These are phyloP conservation scores for Phaeosphaeria sp. DNA, from an alignment of 2,329 filamentous ascomycete genomes.

Conservation along the genomic window DNA sequence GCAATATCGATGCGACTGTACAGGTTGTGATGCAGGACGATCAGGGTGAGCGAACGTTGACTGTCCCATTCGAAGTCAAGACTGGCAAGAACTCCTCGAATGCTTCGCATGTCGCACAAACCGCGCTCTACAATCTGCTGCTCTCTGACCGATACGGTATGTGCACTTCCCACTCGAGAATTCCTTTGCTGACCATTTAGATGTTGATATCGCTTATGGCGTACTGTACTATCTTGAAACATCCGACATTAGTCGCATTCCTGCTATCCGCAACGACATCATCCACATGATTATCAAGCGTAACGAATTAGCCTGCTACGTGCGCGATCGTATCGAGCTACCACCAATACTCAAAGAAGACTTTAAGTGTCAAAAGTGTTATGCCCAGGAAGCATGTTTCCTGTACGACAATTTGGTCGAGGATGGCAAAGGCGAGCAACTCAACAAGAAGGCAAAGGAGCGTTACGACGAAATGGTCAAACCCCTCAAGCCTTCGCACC, in stretches of 20 bases:
- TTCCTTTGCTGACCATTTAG: constrained; percentile 49
- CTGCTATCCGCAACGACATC: constrained; percentile 84
- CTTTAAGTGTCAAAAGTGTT: constrained; percentile 84
- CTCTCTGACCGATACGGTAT: constrained; percentile 86
- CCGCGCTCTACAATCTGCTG: constrained; percentile 89
- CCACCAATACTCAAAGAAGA: constrained; percentile 86
- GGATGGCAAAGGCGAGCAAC: constrained; percentile 79
- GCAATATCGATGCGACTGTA: constrained; percentile 96
- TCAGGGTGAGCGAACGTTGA: constrained; percentile 70
- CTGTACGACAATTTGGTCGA: constrained; percentile 92
- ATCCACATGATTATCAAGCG: constrained; percentile 97
- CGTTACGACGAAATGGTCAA: constrained; percentile 83
- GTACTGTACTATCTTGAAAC: constrained; percentile 95
- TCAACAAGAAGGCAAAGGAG: constrained; percentile 78
- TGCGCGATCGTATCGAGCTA: constrained; percentile 81
- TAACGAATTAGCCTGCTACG: constrained; percentile 85
- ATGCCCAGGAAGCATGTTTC: constrained; percentile 89
- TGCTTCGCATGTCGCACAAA: constrained; percentile 87
- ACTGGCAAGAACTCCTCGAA: constrained; percentile 83
- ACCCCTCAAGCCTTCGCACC: constrained; percentile 76
- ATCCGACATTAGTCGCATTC: constrained; percentile 83
- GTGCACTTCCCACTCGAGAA: constrained; percentile 16
- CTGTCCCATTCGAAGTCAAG: constrained; percentile 94
- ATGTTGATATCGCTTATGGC: constrained; percentile 88
- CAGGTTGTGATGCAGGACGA: constrained; percentile 82